These are phyloP conservation scores for Leucaena leucocephala DNA, from an alignment of 306 rosid genomes.

Conservation along the genomic window DNA sequence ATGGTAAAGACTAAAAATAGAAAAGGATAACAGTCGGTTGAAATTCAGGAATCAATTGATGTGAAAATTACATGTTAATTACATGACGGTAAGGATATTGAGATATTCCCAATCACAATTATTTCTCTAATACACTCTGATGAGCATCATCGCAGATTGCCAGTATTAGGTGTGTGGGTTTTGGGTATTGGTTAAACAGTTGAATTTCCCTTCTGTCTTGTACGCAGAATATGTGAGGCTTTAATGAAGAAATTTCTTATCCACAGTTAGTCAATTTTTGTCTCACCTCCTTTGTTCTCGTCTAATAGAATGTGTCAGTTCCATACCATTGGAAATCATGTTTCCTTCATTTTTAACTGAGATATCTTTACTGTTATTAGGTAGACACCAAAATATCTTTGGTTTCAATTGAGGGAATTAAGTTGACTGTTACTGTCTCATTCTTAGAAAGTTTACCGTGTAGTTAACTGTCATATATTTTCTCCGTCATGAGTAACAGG, in stretches of 20 bases:
- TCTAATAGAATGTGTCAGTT: background rate
- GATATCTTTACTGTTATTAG: background rate
- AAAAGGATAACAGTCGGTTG: background rate
- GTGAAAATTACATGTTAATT: background rate
- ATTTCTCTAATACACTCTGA: background rate
- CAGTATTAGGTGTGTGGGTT: background rate
- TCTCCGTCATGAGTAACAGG: slow-evolving; percentile 44
- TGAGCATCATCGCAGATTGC: background rate
- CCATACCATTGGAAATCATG: background rate
- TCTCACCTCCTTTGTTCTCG: background rate
- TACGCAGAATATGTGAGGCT: background rate
- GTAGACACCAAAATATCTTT: background rate
- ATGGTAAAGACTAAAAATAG: background rate
- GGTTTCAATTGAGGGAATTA: background rate
- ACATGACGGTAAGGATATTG: background rate
- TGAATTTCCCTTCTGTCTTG: background rate
- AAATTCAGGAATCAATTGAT: background rate
- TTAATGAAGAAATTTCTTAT: background rate
- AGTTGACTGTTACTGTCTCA: background rate
- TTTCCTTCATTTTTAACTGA: background rate
- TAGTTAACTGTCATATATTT: background rate
- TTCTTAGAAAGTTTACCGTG: background rate
- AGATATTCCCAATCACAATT: background rate
- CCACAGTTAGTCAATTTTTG: background rate
- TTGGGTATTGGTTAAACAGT: background rate